Evolutionary conservation across 768 basidiomycete species (phyloP).

Genomic region (Trametes punicea): DNA sequence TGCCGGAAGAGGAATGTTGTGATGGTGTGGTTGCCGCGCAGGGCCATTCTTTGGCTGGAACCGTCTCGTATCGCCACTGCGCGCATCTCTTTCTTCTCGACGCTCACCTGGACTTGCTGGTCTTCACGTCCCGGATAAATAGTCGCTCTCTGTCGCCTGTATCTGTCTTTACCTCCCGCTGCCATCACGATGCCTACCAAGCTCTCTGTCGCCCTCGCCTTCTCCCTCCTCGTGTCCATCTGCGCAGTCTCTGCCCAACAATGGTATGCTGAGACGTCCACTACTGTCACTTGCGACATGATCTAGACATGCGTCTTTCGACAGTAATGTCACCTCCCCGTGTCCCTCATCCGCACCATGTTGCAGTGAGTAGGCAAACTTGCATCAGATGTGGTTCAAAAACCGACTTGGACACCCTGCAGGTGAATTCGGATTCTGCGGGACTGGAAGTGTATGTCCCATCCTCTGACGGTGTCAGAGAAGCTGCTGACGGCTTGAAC

Average conservation of each 20-base stretch:
- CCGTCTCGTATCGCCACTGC: background rate
- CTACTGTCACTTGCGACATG: background rate
- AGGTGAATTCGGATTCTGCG: slow-evolving; percentile 58
- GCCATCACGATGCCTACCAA: slow-evolving; percentile 16
- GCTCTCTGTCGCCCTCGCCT: slow-evolving; percentile 11
- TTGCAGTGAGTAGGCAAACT: slow-evolving; percentile 36
- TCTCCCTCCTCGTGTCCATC: slow-evolving; percentile 13
- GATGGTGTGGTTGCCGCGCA: background rate
- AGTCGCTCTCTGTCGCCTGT: background rate
- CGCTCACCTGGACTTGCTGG: slow-evolving; percentile 18
- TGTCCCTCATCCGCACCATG: slow-evolving; percentile 41
- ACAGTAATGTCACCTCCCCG: slow-evolving; percentile 36
- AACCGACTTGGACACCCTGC: background rate
- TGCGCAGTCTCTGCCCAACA: slow-evolving; percentile 16
- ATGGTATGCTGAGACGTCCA: slow-evolving; percentile 3
- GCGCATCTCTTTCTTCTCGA: slow-evolving; percentile 8
- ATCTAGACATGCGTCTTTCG: background rate
- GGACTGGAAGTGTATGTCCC: slow-evolving; percentile 37
- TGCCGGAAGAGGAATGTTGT: background rate
- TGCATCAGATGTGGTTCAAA: background rate
- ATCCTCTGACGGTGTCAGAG: background rate
- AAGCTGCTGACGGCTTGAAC: background rate
- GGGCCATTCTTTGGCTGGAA: background rate
- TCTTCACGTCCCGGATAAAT: slow-evolving; percentile 7
- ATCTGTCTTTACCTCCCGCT: slow-evolving; percentile 16